Evolutionary conservation across 2,329 filamentous ascomycete species (phyloP).

Genomic region (Sporothrix inflata): DNA sequence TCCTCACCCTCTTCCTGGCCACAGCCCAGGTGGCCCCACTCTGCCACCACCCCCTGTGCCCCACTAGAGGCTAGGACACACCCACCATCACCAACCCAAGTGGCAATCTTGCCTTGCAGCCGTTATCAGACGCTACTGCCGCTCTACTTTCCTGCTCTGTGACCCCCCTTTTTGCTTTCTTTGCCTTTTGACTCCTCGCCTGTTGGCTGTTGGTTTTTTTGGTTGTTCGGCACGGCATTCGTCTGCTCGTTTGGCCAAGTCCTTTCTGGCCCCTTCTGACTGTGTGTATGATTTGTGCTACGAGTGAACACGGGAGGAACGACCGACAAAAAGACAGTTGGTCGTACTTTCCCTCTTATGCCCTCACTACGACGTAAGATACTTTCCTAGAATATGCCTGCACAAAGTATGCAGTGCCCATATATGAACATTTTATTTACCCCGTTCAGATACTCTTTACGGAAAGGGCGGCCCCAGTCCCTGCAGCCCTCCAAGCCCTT

Average conservation of each 20-base stretch:
- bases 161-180: background rate
- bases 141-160: conserved; percentile 5
- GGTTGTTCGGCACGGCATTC: background rate
- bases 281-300: no score
- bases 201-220: background rate
- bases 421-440: background rate
- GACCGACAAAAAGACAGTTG: no score
- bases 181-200: background rate
- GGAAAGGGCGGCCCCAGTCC: background rate
- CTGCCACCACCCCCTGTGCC: background rate
- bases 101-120: conserved; percentile 25
- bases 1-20: background rate
- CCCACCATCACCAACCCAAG: background rate
- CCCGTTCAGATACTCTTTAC: background rate
- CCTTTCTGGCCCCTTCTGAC: no score
- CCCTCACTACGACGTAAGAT: background rate
- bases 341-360: no score
- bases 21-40: background rate
- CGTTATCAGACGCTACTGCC: conserved; percentile 25
- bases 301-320: no score
- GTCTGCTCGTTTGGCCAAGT: background rate
- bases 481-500: background rate
- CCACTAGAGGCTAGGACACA: background rate
- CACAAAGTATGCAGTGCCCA: background rate
- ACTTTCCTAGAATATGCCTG: background rate